Evolutionary conservation across 1,284 basidiomycete species (phyloP), one percentile per base, ranked within the genome.

Genomic region (Trametes polyzona): DNA sequence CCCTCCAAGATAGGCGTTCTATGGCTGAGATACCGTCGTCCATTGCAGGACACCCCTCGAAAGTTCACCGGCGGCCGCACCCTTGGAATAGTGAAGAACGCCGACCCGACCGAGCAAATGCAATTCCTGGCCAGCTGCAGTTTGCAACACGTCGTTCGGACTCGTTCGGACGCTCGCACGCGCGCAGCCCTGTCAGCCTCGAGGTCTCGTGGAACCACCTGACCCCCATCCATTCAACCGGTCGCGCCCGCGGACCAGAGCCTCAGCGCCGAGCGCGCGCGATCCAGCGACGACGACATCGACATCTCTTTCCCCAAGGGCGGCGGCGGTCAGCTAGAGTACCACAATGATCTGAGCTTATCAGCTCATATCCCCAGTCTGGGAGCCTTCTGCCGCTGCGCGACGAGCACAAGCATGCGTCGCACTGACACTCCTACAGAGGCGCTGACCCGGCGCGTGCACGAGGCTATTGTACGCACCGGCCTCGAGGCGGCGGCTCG

Each of bases 401-500:
- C 14, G 16, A 29, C 27, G 42, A n/a, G 4, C 17, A 24, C 35
- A 17, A 27, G 24, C 12, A 35, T 27, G 48, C 48, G n/a, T 32
- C 26, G 19, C 37, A 11, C 17, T 14, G 23, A 39, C 35, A 12
- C 35, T 46, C 30, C 29, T 6, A n/a, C n/a, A n/a, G n/a, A n/a
- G n/a, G n/a, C n/a, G n/a, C n/a, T n/a, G n/a, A 7, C 43, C 17
- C 32, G 27, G n/a, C 30, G 35, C n/a, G 21, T 23, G 26, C 32
- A 16, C 30, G 42, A 43, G 35, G 26, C 32, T 26, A n/a, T n/a
- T 16, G 50, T 43, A 44, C 33, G 50, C 32, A 27, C 35, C 37
- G 16, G 52, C 53, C 53, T 55, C 53, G 53, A 55, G 53, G 53
- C 46, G 39, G 53, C 53, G 53, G 51, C 42, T 52, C 35, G 17